These are phyloP conservation scores for Phytophthora multivora DNA, from an alignment of 352 stramenopile species.

Conservation along the genomic window DNA sequence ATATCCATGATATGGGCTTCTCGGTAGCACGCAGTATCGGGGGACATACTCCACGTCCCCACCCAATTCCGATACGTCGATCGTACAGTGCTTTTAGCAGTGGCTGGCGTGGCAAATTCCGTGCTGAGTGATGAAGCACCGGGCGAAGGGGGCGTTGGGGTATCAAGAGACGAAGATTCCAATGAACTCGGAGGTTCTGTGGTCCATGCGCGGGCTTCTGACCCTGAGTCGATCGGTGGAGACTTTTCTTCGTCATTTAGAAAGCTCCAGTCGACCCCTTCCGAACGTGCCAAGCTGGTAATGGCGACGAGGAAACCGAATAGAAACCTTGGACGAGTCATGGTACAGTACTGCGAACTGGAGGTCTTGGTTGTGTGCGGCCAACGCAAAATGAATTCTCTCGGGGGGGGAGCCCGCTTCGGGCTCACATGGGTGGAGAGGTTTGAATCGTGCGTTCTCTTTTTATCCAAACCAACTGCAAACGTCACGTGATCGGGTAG, in stretches of 20 bases:
- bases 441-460: not conserved
- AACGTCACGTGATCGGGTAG: slow-evolving; percentile 2
- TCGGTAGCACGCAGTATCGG: slow-evolving; percentile 33
- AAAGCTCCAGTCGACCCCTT: not conserved
- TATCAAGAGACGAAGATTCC: not conserved
- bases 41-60: slow-evolving; percentile 31
- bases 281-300: slow-evolving; percentile 1
- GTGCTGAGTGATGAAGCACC: slow-evolving; percentile 1
- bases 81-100: slow-evolving; percentile 24
- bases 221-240: not conserved
- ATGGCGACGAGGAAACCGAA: slow-evolving; percentile 1
- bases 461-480: not conserved
- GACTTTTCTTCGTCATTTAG: not conserved
- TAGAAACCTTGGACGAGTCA: slow-evolving; percentile 16
- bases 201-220: not conserved
- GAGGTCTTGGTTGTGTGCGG: not conserved
- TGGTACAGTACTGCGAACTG: slow-evolving; percentile 13
- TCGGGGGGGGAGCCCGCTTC: not conserved
- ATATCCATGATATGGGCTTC: slow-evolving; percentile 40
- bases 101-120: slow-evolving; percentile 13
- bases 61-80: slow-evolving; percentile 48
- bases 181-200: slow-evolving; percentile 1
- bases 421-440: not conserved
- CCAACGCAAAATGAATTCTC: slow-evolving; percentile 19
- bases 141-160: not conserved